Base-by-base conservation (phyloP, 805 yeast genomes). In the Myxozyma neglecta region DNA sequence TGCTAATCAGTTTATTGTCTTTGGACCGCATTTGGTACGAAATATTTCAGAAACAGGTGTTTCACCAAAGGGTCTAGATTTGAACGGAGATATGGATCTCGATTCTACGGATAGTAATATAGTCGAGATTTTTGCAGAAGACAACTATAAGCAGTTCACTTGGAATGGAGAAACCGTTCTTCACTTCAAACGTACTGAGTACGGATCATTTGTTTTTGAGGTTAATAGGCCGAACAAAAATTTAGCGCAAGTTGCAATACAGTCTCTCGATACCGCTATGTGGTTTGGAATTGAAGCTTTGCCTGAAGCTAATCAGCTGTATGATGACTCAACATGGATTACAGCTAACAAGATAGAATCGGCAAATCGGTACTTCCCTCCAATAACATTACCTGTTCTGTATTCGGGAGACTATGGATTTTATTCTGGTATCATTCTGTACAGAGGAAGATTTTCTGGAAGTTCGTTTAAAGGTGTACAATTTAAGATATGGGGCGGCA, bases 401-500 rank as follows among this genome's bases (percentile, higher is more conserved):
- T 61, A 61, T 46, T 55, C 64, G 3, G 64, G 59, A n/a, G 64
- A 61, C 20, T 61, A 61, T 24, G 64, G 64, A 18, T 61, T 53
- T 53, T 62, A 57, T 42, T 46, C 50, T 43, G 64, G 64, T 9
- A 46, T 35, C 18, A 48, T 57, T 6, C 50, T 61, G 37, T 61
- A 57, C 35, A 54, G 64, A 24, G 64, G 64, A 4, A 53, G 59
- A 29, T 61, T 61, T 29, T 8, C 40, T 7, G 64, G 61, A n/a
- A 9, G 36, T 7, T 36, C 46, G 14, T 50, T 40, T 2, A 36
- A 35, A 18, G 59, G 56, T 10, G 40, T 57, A 18, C 42, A 47
- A 20, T 35, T 61, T 34, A 47, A 53, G 13, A 46, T 61, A 11
- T 61, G 60, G 60, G 64, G 64, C 13, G 64, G 64, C 14, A 45